Evolutionary conservation across 805 yeast genomes (phyloP).

Genomic region (Candida berthetii): DNA sequence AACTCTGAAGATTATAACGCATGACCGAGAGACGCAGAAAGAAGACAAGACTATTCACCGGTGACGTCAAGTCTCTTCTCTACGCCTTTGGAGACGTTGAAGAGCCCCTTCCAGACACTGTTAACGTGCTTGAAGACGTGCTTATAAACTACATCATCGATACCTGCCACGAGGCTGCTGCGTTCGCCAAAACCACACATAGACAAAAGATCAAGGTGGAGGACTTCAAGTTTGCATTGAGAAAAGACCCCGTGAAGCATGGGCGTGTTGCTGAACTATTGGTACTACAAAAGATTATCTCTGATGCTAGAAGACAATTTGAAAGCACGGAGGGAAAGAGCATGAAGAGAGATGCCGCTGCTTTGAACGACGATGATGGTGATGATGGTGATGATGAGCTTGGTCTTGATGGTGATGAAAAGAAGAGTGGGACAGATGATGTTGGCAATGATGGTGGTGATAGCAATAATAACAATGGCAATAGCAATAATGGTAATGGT

Average conservation of each 20-base stretch:
- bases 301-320: conserved; percentile 61
- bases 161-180: conserved; percentile 48
- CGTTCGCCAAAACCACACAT: conserved; percentile 42
- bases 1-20: too few relatives aligned
- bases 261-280: conserved; percentile 67
- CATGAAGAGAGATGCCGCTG: conserved; percentile 19
- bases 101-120: conserved; percentile 62
- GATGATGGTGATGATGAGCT: conserved; percentile 13
- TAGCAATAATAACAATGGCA: background rate
- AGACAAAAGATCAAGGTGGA: conserved; percentile 64
- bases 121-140: conserved; percentile 61
- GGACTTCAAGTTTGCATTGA: conserved; percentile 64
- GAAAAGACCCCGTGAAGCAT: conserved; percentile 59
- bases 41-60: conserved; percentile 37
- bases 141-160: conserved; percentile 58
- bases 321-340: conserved; percentile 52
- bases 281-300: conserved; percentile 51
- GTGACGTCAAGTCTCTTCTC: conserved; percentile 49
- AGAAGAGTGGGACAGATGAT: background rate
- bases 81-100: conserved; percentile 71
- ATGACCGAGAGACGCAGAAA: conserved; percentile 22
- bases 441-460: conserved; percentile 1
- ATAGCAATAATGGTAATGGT: conserved; percentile 7
- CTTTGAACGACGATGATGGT: conserved; percentile 22
- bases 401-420: conserved; percentile 12